Base-by-base conservation (phyloP, 495 filamentous ascomycete genomes). In the Trichocladium antarcticum region DNA sequence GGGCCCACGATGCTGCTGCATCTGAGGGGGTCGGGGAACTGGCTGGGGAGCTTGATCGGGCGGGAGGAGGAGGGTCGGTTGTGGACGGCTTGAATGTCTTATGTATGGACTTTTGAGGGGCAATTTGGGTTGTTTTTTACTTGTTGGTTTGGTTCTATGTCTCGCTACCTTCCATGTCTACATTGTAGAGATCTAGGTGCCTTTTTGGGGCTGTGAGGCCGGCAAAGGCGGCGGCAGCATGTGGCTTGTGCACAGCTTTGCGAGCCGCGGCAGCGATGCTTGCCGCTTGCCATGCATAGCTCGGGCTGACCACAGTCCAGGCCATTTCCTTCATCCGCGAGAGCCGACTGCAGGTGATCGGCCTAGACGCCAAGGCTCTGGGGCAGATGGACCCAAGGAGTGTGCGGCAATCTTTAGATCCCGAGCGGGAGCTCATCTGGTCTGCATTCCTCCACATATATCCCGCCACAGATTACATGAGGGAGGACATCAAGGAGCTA, bases 401-500 rank as follows among this genome's bases (percentile, higher is more conserved):
- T 3, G 3, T 32, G 31, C 11, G 31, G 31, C 31, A 32, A 14
- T 3, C 31, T 10, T 14, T 10, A 10, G 31, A 32, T 14, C 12
- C 31, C 3, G 31, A 6, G 12, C 9, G 31, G 2, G 31, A 32
- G 31, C 31, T 32, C 31, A 32, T 27, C 8, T 27, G 12, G 5
- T 34, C 12, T 32, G 7, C 3, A 12, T 15, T 34, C 28, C 47
- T 37, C 12, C 16, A 14, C 19, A 43, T 27, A 2, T 16, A 15
- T 32, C 24, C 8, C 34, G 9, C 19, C 50, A 16, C 22, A 36
- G 48, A 37, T 57, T 68, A 74, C 70, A 72, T 72, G 53, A 72
- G 51, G 21, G 66, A 64, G 7, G 80, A 87, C 73, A 87, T 80
- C 46, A 89, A 69, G 21, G 82, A 83, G 67, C 77, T 89, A 60